Percentiles rank a stretch among this genome's conserved stretches.
phyloP scores from a whole-genome alignment of 1,284 basidiomycete genomes.

The Papiliotrema laurentii region DNA sequence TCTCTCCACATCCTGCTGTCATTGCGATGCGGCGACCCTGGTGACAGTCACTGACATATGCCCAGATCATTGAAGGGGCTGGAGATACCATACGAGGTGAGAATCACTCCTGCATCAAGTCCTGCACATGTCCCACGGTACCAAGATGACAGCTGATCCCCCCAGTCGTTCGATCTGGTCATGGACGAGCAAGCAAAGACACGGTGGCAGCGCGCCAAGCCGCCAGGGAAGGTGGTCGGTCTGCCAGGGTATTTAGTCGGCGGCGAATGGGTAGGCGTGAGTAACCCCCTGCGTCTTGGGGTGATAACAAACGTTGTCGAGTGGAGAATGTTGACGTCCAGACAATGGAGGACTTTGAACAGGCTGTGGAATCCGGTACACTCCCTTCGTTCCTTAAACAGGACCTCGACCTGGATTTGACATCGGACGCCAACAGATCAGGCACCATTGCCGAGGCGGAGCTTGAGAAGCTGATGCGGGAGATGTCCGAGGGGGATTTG shows the following conservation, averaged over 20 bases:
- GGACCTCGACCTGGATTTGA: conserved; percentile 24
- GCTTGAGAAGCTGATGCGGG: conserved; percentile 41
- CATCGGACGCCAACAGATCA: conserved; percentile 9
- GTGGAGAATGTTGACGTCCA: conserved; percentile 5
- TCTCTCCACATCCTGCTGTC: too few species aligned
- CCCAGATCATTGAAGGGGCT: conserved; percentile 32
- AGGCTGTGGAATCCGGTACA: conserved; percentile 39
- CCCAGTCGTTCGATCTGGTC: conserved; percentile 36
- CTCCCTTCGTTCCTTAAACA: conserved; percentile 40
- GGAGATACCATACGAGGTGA: conserved; percentile 43
- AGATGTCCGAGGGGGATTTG: conserved; percentile 40
- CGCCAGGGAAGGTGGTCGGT: conserved; percentile 36
- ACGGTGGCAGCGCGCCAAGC: conserved; percentile 44
- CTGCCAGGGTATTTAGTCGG: conserved; percentile 45
- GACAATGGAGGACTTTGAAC: conserved; percentile 48
- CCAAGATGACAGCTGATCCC: neutral
- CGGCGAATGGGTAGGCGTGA: conserved; percentile 46
- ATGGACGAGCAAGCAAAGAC: conserved; percentile 44
- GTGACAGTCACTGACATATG: neutral
- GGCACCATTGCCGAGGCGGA: conserved; percentile 37
- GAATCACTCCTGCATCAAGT: conserved; percentile 1
- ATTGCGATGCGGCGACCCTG: neutral
- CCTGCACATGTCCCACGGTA: neutral
- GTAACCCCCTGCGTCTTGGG: conserved; percentile 13
- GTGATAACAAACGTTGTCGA: too few species aligned